Percentiles rank a stretch among this genome's conserved stretches.
phyloP scores from a whole-genome alignment of 192 early-diverging fungal genomes.

The Rhizophlyctis rosea region DNA sequence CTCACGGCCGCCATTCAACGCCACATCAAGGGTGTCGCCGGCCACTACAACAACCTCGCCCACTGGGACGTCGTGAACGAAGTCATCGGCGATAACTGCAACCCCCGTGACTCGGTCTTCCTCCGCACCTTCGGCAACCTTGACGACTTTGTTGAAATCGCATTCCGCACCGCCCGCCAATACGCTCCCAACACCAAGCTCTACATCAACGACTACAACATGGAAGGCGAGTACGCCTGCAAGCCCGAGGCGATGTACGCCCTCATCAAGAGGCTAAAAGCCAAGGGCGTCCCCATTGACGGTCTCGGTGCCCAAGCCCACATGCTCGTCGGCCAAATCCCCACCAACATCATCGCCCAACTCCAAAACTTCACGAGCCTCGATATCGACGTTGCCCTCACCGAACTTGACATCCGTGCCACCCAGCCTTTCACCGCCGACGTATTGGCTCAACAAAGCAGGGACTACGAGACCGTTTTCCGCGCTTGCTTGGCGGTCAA shows the following conservation, averaged over 20 bases:
- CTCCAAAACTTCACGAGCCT: constrained; percentile 2
- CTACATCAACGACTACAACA: too few relatives aligned
- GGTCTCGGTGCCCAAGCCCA: constrained; percentile 28
- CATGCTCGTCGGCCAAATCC: constrained; percentile 20
- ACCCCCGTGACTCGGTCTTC: too few relatives aligned
- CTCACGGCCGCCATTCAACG: too few relatives aligned
- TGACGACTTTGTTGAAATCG: too few relatives aligned
- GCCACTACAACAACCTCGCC: too few relatives aligned
- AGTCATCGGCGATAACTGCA: too few relatives aligned
- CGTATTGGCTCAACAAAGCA: constrained; percentile 10
- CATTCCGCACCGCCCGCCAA: too few relatives aligned
- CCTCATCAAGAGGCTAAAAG: constrained; percentile 23
- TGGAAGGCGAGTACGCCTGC: constrained; percentile 5
- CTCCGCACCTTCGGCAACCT: too few relatives aligned
- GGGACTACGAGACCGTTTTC: constrained; percentile 16
- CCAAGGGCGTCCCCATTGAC: constrained; percentile 30
- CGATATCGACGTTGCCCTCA: constrained; percentile 22
- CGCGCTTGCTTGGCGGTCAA: constrained; percentile 18
- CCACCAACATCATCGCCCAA: constrained; percentile 2
- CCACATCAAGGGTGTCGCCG: too few relatives aligned
- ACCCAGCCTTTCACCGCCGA: constrained; percentile 1
- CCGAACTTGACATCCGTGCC: constrained; percentile 21
- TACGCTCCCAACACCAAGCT: too few relatives aligned
- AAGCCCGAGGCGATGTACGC: constrained; percentile 25
- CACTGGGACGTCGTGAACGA: too few relatives aligned